Base-by-base conservation (phyloP, 1,139 yeast species). In the Pneumocystis carinii region DNA sequence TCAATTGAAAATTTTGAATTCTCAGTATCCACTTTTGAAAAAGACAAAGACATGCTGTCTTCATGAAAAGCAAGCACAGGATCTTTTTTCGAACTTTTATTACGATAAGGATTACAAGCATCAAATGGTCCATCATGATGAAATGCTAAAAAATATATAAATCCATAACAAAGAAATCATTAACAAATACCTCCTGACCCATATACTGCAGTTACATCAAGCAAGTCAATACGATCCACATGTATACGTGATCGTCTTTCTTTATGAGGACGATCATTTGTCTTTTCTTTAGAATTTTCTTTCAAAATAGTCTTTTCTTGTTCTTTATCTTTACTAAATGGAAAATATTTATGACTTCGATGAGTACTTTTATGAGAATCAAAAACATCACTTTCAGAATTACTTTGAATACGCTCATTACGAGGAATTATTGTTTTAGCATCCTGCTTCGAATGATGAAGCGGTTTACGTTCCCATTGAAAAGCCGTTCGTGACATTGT, bases 41-140 rank as follows among this genome's bases (percentile, higher is more conserved):
- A 83, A 7, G 95, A 82, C 72, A 83, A 88, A 58, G 68, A 92
- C 66, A 97, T 96, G 0, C 97, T 97, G 75, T 90, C 95, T 5
- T 81, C 86, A 1, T 97, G 96, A 79, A 90, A 92, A 0, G 98
- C 98, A 77, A 84, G 79, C 35, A 92, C 96, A 2, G 98, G 98
- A 0, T 97, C 96, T 72, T 83, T 85, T 59, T 69, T 68, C 37
- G 77, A 77, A 72, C 86, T 82, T 75, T 87, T 87, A 76, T 92
- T 92, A 73, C 97, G 84, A 74, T 88, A 96, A 6, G 98, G 97
- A 5, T 95, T 87, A 75, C 97, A 90, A 1, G 98, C 98, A 74
- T 92, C 98, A 74, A 92, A 92, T 19, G 98, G 98, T 15, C 98
- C 98, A 75, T 92, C 98, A 74, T 92, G 98, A 74, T 92, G 98